These are phyloP conservation scores for Backusella australiensis DNA, from an alignment of 192 early-diverging fungal species.

Conservation along the genomic window DNA sequence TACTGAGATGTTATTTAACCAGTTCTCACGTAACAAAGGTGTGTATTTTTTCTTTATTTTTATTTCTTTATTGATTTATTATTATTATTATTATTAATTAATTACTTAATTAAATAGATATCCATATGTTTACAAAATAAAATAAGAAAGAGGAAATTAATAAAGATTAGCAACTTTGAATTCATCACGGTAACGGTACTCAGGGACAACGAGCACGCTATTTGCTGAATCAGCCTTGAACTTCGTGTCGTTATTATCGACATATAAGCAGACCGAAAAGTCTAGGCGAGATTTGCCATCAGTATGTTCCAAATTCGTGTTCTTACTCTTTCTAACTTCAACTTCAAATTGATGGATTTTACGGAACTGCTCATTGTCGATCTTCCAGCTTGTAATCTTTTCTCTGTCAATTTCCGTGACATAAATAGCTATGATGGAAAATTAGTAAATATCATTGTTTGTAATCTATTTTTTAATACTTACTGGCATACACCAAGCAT, in stretches of 20 bases:
- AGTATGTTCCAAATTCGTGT: not conserved
- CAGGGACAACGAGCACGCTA: not conserved
- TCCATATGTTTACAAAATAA: not conserved
- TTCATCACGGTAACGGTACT: constrained; percentile 6
- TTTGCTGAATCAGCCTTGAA: not conserved
- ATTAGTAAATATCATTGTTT: not conserved
- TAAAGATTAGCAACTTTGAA: not conserved
- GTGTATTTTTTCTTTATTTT: not conserved
- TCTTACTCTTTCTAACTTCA: not conserved
- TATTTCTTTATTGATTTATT: not conserved
- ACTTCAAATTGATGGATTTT: constrained; percentile 17
- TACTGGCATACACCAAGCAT: constrained; percentile 11
- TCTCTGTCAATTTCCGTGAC: not conserved
- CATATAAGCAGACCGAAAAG: not conserved
- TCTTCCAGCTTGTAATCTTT: not conserved
- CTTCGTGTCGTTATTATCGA: not conserved
- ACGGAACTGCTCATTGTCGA: not conserved
- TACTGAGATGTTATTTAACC: no score
- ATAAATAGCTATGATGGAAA: not conserved
- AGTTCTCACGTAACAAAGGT: not conserved
- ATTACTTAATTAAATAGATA: not conserved
- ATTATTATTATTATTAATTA: not conserved
- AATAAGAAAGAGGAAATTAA: not conserved
- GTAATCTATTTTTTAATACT: not conserved
- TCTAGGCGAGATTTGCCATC: not conserved